Conservation (phyloP, 352 stramenopile species). For the Phytophthora pluvialis region DNA sequence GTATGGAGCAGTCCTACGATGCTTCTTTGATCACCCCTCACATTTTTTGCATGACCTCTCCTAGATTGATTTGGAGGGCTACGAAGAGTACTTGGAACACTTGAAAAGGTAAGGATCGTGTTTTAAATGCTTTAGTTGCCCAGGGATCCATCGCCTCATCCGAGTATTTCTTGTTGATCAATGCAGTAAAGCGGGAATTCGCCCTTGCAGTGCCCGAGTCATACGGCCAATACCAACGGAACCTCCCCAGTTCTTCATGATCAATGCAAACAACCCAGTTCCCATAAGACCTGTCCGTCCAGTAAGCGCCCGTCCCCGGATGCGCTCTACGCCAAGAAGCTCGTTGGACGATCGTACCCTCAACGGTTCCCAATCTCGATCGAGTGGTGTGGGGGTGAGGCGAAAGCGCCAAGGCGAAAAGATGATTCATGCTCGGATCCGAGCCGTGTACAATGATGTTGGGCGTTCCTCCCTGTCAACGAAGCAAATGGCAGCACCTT, state of each 20-base stretch:
- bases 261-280: slow-evolving; percentile 46
- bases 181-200: slow-evolving; percentile 42
- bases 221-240: slow-evolving; percentile 50
- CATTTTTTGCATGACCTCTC: not conserved
- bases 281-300: slow-evolving; percentile 40
- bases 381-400: slow-evolving; percentile 28
- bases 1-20: slow-evolving; percentile 13
- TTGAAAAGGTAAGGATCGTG: slow-evolving; percentile 44
- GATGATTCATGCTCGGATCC: slow-evolving; percentile 51
- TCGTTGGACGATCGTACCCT: not conserved
- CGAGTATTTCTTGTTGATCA: not conserved
- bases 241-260: slow-evolving; percentile 64
- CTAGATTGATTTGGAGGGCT: slow-evolving; percentile 68
- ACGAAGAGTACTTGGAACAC: slow-evolving; percentile 62
- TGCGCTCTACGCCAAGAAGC: slow-evolving; percentile 25
- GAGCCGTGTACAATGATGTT: slow-evolving; percentile 57
- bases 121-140: not conserved
- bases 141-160: not conserved
- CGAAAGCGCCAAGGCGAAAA: slow-evolving; percentile 47
- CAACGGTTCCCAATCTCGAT: slow-evolving; percentile 8
- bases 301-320: slow-evolving; percentile 47
- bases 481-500: slow-evolving; percentile 30
- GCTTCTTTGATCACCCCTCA: slow-evolving; percentile 1
- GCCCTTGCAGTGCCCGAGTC: slow-evolving; percentile 48
- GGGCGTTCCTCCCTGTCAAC: slow-evolving; percentile 24